Conservation (phyloP, 805 yeast genomes). For the Debaryomyces tyrocola region DNA sequence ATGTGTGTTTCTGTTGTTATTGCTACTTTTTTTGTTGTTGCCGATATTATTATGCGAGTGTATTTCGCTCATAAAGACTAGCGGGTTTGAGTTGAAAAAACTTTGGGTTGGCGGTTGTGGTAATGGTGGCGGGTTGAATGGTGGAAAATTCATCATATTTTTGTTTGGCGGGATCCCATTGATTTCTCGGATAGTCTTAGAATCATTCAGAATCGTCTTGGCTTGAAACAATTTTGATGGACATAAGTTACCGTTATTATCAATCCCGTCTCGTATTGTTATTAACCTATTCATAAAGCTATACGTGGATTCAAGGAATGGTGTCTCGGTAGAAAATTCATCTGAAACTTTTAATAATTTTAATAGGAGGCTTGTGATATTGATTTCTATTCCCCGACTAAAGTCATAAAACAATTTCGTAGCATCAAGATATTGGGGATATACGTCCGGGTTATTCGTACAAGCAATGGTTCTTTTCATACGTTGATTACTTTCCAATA, state of each 20-base stretch:
- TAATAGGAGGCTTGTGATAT: conserved; percentile 2
- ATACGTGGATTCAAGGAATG: conserved; percentile 14
- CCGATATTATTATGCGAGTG: background rate
- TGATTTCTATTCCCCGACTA: conserved; percentile 10
- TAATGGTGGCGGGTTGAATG: conserved; percentile 20
- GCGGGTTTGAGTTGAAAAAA: background rate
- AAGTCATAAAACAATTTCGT: conserved; percentile 12
- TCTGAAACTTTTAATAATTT: conserved; percentile 8
- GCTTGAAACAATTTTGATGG: conserved; percentile 14
- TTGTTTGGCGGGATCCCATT: conserved; percentile 19
- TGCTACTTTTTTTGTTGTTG: background rate
- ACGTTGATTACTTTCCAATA: conserved; percentile 10
- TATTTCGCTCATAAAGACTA: conserved; percentile 8
- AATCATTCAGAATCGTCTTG: conserved; percentile 7
- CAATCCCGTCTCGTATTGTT: conserved; percentile 9
- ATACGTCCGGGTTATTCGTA: background rate
- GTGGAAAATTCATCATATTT: conserved; percentile 26
- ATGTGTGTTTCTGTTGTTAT: no score
- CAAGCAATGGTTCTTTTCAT: conserved; percentile 1
- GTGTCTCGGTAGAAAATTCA: conserved; percentile 2
- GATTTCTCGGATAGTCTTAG: conserved; percentile 9
- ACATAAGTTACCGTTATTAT: conserved; percentile 3
- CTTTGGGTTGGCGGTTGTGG: conserved; percentile 14
- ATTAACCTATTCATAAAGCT: conserved; percentile 10
- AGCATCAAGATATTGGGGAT: conserved; percentile 12